A percentile compares a stretch with the other conserved stretches of the same genome.
Conservation (phyloP, 1,284 basidiomycete genomes). For the Taiwanofungus camphoratus region DNA sequence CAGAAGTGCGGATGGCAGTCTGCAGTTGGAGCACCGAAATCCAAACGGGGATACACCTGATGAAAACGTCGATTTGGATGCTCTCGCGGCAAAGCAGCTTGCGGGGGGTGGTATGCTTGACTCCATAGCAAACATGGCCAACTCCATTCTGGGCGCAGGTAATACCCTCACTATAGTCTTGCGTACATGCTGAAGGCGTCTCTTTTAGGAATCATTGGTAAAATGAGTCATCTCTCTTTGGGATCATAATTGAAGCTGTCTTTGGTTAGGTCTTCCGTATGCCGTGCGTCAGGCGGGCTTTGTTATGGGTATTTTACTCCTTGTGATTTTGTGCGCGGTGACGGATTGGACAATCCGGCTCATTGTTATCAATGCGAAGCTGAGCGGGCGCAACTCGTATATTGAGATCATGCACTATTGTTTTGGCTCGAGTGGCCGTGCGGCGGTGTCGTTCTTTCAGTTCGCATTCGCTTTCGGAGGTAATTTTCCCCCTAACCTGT, state of each 20-base stretch:
- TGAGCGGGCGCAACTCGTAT: constrained; percentile 89
- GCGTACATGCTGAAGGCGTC: constrained; percentile 4
- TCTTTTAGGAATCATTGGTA: constrained; percentile 77
- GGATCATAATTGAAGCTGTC: constrained; percentile 2
- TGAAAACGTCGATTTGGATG: constrained; percentile 54
- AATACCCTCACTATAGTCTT: neutral
- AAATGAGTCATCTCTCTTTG: constrained; percentile 16
- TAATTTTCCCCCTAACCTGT: constrained; percentile 18
- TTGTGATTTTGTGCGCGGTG: constrained; percentile 76
- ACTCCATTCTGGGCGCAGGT: constrained; percentile 96
- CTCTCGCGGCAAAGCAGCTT: constrained; percentile 57
- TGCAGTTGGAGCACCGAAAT: constrained; percentile 41
- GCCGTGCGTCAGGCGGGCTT: constrained; percentile 92
- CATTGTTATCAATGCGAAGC: constrained; percentile 92
- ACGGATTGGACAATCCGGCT: constrained; percentile 99
- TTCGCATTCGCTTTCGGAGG: constrained; percentile 97
- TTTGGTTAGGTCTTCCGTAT: constrained; percentile 74
- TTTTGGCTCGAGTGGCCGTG: constrained; percentile 84
- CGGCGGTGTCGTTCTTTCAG: constrained; percentile 95
- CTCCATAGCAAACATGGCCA: constrained; percentile 91
- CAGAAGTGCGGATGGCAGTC: constrained; percentile 46
- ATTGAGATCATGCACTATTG: constrained; percentile 96
- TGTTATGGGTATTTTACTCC: constrained; percentile 77
- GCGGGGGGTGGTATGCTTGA: constrained; percentile 79
- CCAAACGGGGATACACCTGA: constrained; percentile 26